A percentile compares a stretch with the other conserved stretches of the same genome.
Conservation (phyloP, 1,284 basidiomycete species). For the Pseudozyma sp. region DNA sequence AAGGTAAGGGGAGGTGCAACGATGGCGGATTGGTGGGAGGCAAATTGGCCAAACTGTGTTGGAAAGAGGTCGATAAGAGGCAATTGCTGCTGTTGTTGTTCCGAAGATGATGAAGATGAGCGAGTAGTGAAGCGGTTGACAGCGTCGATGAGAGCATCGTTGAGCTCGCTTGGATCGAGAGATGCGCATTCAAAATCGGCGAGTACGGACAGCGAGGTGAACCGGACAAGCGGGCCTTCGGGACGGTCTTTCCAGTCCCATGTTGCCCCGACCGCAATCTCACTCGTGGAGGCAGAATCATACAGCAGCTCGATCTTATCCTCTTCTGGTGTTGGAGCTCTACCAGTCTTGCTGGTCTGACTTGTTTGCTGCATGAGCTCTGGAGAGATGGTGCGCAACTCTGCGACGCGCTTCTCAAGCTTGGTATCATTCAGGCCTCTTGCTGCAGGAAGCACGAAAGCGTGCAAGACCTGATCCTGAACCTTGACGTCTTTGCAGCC, state of each 20-base stretch:
- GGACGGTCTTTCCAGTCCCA: slow-evolving; percentile 64
- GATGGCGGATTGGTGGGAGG: slow-evolving; percentile 1
- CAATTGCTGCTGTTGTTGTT: neutral
- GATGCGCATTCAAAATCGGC: slow-evolving; percentile 51
- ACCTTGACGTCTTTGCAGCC: slow-evolving; percentile 28
- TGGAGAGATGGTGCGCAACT: neutral
- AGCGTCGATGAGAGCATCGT: slow-evolving; percentile 38
- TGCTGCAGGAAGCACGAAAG: slow-evolving; percentile 43
- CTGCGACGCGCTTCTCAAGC: slow-evolving; percentile 35
- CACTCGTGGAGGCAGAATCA: slow-evolving; percentile 18
- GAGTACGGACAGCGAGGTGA: slow-evolving; percentile 36
- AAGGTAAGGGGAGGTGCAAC: slow-evolving; percentile 20
- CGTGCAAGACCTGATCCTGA: slow-evolving; percentile 45
- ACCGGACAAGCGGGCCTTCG: slow-evolving; percentile 56
- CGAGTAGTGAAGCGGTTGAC: slow-evolving; percentile 33
- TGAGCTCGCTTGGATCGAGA: slow-evolving; percentile 50
- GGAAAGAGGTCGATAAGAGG: slow-evolving; percentile 46
- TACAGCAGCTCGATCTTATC: slow-evolving; percentile 28
- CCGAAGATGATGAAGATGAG: neutral
- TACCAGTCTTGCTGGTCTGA: neutral
- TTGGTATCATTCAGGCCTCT: slow-evolving; percentile 59
- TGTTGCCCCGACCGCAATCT: neutral
- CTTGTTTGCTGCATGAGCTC: neutral
- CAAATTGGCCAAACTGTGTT: slow-evolving; percentile 31
- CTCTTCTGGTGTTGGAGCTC: neutral